Evolutionary conservation across 441 rosid species (phyloP), one percentile per base, ranked within the genome.

Genomic region (Pelargonium australe): DNA sequence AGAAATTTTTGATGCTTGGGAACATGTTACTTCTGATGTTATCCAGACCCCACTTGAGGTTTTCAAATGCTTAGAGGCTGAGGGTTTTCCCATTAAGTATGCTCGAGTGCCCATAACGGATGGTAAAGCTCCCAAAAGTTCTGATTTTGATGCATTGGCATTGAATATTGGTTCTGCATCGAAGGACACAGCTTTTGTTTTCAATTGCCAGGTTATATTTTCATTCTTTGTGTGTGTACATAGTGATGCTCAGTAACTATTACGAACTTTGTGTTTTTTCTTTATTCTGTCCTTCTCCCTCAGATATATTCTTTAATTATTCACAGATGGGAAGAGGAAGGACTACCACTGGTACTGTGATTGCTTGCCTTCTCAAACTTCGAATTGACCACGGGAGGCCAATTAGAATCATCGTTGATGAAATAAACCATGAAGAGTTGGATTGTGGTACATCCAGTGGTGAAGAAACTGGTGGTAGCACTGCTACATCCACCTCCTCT

Each of bases 251-350:
- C 51, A 63, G 67, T 14, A 71, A 70, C 65, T 73, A 40, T 8
- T 66, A 44, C 49, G 34, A 28, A 45, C 57, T 69, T 79, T 68
- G 53, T 64, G 74, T 8, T 66, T 64, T 67, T 68, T 69, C 58
- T 47, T 64, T 4, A 13, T 25, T 75, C 45, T 61, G 31, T 74
- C 64, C 49, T 19, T 19, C 25, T 66, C 70, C 68, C 63, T 44
- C n/a, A 45, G 73, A 45, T 70, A 37, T 80, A 69, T 73, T 63
- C 66, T 40, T 74, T 65, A 71, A 34, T 64, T 60, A 47, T 69
- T 75, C 72, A 64, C 85, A 95, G 99, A 95, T 95, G 97, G 99
- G 99, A 74, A 92, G 90, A 84, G 99, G 99, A 80, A 92, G 99
- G 85, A 95, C 99, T 17, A 95, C 99, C 41, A 89, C 98, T 60